Evolutionary conservation across 176 grass and related monocot species (phyloP), one percentile per base, ranked within the genome.

Genomic region (Cenchrus americanus): DNA sequence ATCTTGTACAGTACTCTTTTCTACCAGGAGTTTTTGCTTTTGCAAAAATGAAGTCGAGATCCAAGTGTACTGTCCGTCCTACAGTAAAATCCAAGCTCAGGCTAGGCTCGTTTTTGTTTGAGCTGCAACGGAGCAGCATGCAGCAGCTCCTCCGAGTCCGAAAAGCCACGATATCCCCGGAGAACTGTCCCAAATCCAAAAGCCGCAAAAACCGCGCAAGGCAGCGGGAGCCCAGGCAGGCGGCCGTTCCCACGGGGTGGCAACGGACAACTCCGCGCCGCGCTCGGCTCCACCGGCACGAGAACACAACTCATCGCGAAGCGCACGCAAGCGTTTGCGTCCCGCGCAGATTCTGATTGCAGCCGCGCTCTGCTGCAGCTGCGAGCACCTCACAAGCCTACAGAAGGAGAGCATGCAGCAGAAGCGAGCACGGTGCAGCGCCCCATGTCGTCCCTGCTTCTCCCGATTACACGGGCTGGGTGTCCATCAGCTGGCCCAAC

Each of bases 341-440:
- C 46, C 3, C 3, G 23, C 47, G 1, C 59, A 88, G 82, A 85
- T 82, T 62, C 71, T 34, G 66, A 85, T 82, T 77, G 87, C 83
- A 73, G 76, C 80, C 7, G 48, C 67, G n/a, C n/a, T n/a, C n/a
- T n/a, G n/a, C n/a, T n/a, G n/a, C n/a, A 30, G 27, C 27, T 30
- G 27, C 27, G 2, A 30, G 27, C 27, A 30, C 27, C 26, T 85
- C 81, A 44, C 81, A 61, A 73, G 76, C 60, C 48, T 50, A 66
- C 67, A 61, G 72, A 49, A 23, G 4, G 15, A 17, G 13, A 12
- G 26, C 15, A 17, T 17, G 17, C 14, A 68, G 14, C 18, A 21
- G 41, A 10, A 37, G 34, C 27, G 27, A 30, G 27, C 43, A 37
- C 43, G 43, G 43, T 44, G 6, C 43, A 7, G 42, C 43, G 43